phyloP scores from a whole-genome alignment of 306 rosid species.

The Arachis hypogaea region DNA sequence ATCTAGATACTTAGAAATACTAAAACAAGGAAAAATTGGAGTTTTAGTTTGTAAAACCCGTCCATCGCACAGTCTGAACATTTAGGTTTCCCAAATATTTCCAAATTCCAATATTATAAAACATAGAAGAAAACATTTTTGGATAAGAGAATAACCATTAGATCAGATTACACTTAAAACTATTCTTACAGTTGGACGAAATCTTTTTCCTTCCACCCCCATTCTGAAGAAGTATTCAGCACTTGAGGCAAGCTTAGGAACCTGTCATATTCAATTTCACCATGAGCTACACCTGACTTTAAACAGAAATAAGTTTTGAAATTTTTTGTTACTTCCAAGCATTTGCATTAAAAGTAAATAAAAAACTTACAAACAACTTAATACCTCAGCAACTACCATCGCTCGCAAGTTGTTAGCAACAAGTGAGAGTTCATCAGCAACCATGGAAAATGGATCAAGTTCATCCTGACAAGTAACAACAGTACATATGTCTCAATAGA shows the following conservation, averaged over 20 bases:
- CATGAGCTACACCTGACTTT: slow-evolving; percentile 16
- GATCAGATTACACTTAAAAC: slow-evolving; percentile 23
- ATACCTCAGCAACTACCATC: slow-evolving; percentile 92
- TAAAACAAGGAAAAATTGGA: background rate
- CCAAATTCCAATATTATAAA: background rate
- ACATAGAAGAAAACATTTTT: slow-evolving; percentile 5
- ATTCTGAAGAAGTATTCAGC: slow-evolving; percentile 93
- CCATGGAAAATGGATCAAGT: slow-evolving; percentile 88
- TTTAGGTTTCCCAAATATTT: slow-evolving; percentile 21
- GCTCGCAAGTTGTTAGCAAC: slow-evolving; percentile 76
- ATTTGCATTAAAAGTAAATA: slow-evolving; percentile 26
- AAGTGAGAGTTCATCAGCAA: slow-evolving; percentile 84
- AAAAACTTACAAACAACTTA: slow-evolving; percentile 24
- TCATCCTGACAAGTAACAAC: slow-evolving; percentile 59
- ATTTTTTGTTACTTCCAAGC: slow-evolving; percentile 14
- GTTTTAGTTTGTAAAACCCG: slow-evolving; percentile 10
- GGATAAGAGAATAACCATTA: slow-evolving; percentile 1
- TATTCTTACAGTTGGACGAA: slow-evolving; percentile 89
- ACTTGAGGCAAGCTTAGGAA: slow-evolving; percentile 95
- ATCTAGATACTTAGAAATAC: slow-evolving; percentile 26
- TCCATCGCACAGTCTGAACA: slow-evolving; percentile 26
- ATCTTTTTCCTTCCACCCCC: slow-evolving; percentile 97
- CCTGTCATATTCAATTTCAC: slow-evolving; percentile 56
- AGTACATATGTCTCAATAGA: slow-evolving; percentile 30
- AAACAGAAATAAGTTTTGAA: slow-evolving; percentile 2